Conservation (phyloP, 192 early-diverging fungal species). For the Entomortierella beljakovae region DNA sequence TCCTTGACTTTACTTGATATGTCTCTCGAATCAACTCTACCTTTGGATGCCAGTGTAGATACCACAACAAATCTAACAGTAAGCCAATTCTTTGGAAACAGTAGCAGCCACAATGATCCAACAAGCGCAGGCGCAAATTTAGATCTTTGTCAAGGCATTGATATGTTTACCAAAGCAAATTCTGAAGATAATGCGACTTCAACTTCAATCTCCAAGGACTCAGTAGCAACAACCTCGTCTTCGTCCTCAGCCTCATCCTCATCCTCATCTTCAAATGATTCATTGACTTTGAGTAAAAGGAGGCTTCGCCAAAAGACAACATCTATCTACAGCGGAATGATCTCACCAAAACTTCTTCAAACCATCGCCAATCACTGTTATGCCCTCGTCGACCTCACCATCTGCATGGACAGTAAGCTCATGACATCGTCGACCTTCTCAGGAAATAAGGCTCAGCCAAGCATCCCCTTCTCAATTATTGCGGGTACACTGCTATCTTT, state of each 20-base stretch:
- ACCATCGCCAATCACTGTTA: conserved; percentile 45
- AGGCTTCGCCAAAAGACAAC: conserved; percentile 45
- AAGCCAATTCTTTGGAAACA: conserved; percentile 45
- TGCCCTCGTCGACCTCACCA: conserved; percentile 43
- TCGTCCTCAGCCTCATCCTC: conserved; percentile 10
- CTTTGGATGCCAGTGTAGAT: neutral
- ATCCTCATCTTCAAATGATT: conserved; percentile 7
- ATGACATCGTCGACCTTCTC: neutral
- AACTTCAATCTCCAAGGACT: conserved; percentile 18
- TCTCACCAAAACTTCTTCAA: conserved; percentile 43
- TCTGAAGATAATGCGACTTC: conserved; percentile 8
- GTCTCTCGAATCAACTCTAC: conserved; percentile 23
- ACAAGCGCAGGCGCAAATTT: conserved; percentile 13
- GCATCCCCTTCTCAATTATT: conserved; percentile 44
- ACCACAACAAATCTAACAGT: neutral
- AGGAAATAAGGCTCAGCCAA: conserved; percentile 15
- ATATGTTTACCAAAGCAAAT: conserved; percentile 11
- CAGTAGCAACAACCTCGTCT: conserved; percentile 2
- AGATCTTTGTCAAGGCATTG: conserved; percentile 38
- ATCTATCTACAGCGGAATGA: conserved; percentile 44
- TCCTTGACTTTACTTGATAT: conserved; percentile 45
- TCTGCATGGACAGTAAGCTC: conserved; percentile 44
- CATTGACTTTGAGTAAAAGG: conserved; percentile 12
- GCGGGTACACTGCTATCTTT: conserved; percentile 33
- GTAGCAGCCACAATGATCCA: conserved; percentile 4